These are phyloP conservation scores for Botrytis fragariae DNA, from an alignment of 2,329 filamentous ascomycete species.

Conservation along the genomic window DNA sequence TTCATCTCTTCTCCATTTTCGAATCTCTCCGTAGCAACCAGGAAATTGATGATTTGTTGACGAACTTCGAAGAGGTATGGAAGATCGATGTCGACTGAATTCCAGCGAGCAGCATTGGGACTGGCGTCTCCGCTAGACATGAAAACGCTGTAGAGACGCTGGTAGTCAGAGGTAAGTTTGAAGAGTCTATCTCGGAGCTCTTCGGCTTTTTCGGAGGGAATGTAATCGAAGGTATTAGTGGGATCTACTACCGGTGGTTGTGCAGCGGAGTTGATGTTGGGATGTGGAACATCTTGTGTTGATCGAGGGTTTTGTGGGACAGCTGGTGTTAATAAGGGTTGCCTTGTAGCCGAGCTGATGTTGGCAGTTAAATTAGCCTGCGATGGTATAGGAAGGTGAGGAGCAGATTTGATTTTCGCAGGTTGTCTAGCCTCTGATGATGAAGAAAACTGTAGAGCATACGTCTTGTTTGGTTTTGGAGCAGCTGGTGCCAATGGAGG, in stretches of 20 bases:
- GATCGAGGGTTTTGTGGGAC: fast-evolving
- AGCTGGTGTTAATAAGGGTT: not conserved
- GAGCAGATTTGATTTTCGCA: not conserved
- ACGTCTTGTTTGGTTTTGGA: not conserved
- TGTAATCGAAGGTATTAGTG: not conserved
- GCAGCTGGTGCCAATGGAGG: not conserved
- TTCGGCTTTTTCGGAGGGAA: not conserved
- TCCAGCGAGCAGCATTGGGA: not conserved
- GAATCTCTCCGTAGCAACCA: not conserved
- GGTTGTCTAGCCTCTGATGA: not conserved
- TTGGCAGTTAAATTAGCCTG: not conserved
- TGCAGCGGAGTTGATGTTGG: not conserved
- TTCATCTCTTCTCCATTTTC: not conserved
- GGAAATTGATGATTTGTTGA: not conserved
- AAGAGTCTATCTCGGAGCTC: not conserved
- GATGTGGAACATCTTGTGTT: fast-evolving
- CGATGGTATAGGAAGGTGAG: not conserved
- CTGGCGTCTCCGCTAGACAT: not conserved
- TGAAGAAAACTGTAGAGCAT: not conserved
- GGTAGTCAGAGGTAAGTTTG: not conserved
- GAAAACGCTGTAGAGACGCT: not conserved
- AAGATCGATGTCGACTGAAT: not conserved
- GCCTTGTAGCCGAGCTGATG: not conserved
- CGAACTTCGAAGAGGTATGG: not conserved
- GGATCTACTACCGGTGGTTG: not conserved